Conservation (phyloP, 202 grass and related monocot species). For the Alloteropsis angusta region DNA sequence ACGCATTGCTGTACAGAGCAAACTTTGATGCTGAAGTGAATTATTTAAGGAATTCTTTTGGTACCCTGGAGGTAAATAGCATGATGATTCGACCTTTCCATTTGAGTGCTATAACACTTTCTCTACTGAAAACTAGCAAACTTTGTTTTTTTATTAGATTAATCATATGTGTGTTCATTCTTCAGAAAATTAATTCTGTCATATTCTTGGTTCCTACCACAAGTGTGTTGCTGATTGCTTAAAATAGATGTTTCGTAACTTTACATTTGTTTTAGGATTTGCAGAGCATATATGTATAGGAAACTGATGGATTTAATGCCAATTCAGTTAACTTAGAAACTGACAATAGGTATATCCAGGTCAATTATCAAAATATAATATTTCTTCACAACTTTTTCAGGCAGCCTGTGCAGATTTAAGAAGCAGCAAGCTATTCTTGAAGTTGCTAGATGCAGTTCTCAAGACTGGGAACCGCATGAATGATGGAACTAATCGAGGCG, state of each 20-base stretch:
- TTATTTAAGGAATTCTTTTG: constrained; percentile 67
- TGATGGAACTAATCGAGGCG: constrained; percentile 43
- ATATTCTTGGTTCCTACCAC: not conserved
- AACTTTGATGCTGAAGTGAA: constrained; percentile 60
- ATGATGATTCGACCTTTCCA: not conserved
- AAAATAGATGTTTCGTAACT: not conserved
- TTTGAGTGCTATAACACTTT: constrained; percentile 8
- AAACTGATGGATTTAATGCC: not conserved
- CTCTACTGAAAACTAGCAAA: not conserved
- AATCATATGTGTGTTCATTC: not conserved
- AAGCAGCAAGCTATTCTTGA: constrained; percentile 65
- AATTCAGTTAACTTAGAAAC: constrained; percentile 1
- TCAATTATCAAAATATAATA: constrained; percentile 33
- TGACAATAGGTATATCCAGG: not conserved
- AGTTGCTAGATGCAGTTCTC: constrained; percentile 63
- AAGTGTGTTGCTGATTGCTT: not conserved
- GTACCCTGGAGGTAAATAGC: constrained; percentile 59
- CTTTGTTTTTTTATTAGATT: not conserved
- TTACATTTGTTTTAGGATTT: not conserved
- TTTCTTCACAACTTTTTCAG: constrained; percentile 48
- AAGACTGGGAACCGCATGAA: constrained; percentile 74
- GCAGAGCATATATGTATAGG: not conserved
- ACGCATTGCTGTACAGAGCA: constrained; percentile 72
- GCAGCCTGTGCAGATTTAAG: constrained; percentile 72
- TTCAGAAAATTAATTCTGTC: not conserved